phyloP scores from a whole-genome alignment of 1,284 basidiomycete genomes.

The Ustilago xerochloae region DNA sequence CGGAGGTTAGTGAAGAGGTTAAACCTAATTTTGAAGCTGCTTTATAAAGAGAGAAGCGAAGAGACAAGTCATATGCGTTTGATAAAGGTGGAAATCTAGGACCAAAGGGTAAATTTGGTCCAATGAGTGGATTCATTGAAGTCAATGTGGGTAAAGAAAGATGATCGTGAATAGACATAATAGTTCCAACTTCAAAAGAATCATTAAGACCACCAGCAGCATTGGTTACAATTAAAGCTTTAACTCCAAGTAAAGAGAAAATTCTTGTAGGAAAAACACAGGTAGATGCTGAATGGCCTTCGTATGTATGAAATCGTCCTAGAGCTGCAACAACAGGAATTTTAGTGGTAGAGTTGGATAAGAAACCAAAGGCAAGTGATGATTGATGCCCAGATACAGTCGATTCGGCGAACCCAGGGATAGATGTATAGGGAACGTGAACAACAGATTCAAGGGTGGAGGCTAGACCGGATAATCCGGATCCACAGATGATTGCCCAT shows the following conservation, averaged over 20 bases:
- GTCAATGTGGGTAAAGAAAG: constrained; percentile 79
- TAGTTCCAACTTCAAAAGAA: constrained; percentile 79
- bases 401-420: constrained; percentile 49
- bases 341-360: constrained; percentile 43
- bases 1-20: constrained; percentile 59
- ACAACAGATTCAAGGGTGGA: constrained; percentile 34
- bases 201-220: constrained; percentile 83
- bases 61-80: constrained; percentile 77
- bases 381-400: constrained; percentile 81
- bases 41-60: constrained; percentile 78
- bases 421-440: constrained; percentile 48
- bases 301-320: constrained; percentile 84
- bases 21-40: constrained; percentile 74
- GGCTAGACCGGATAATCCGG: constrained; percentile 49
- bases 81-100: constrained; percentile 82
- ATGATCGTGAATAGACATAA: constrained; percentile 84
- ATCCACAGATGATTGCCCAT: constrained; percentile 62
- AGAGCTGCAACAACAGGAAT: constrained; percentile 85
- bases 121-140: constrained; percentile 80
- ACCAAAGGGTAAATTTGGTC: constrained; percentile 37
- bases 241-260: constrained; percentile 79
- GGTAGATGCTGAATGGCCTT: constrained; percentile 75
- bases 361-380: constrained; percentile 77
- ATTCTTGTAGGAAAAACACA: constrained; percentile 79
- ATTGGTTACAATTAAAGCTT: constrained; percentile 83